Percentiles rank a stretch among this genome's conserved stretches.
phyloP scores from a whole-genome alignment of 1,284 basidiomycete species.

The Moesziomyces antarcticus region DNA sequence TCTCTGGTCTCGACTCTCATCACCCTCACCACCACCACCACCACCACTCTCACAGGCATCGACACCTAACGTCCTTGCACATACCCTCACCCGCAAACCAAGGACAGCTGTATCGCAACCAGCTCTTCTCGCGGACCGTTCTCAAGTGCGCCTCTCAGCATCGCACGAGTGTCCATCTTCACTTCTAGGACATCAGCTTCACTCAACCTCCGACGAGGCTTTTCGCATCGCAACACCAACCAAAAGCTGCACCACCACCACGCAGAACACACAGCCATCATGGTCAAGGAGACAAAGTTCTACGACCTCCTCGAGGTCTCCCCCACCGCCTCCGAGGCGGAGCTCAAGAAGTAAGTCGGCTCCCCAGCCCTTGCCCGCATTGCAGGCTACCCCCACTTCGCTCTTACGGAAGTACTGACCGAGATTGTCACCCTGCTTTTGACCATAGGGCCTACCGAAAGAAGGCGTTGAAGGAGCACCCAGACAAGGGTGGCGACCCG shows the following conservation, averaged over 20 bases:
- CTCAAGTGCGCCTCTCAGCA: too few species aligned
- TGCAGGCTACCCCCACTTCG: not conserved
- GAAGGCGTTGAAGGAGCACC: conserved; percentile 73
- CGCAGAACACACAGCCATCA: conserved; percentile 16
- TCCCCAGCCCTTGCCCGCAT: not conserved
- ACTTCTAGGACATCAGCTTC: not conserved
- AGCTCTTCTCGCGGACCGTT: too few species aligned
- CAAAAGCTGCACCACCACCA: not conserved
- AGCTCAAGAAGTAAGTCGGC: conserved; percentile 65
- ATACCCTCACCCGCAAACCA: too few species aligned
- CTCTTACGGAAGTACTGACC: conserved; percentile 9
- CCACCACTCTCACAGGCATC: too few species aligned
- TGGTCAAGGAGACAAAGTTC: conserved; percentile 61
- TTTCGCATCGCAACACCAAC: too few species aligned
- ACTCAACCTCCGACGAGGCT: not conserved
- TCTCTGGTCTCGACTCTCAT: too few species aligned
- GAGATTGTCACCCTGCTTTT: not conserved
- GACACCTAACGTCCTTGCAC: too few species aligned
- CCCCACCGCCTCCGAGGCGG: conserved; percentile 54
- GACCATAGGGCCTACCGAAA: conserved; percentile 51
- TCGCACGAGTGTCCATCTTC: not conserved
- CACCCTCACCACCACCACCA: too few species aligned
- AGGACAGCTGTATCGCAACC: too few species aligned
- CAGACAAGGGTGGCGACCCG: conserved; percentile 94
- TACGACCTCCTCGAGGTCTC: conserved; percentile 66